Evolutionary conservation across 2,329 filamentous ascomycete species (phyloP).

Genomic region (Alternaria sp.): DNA sequence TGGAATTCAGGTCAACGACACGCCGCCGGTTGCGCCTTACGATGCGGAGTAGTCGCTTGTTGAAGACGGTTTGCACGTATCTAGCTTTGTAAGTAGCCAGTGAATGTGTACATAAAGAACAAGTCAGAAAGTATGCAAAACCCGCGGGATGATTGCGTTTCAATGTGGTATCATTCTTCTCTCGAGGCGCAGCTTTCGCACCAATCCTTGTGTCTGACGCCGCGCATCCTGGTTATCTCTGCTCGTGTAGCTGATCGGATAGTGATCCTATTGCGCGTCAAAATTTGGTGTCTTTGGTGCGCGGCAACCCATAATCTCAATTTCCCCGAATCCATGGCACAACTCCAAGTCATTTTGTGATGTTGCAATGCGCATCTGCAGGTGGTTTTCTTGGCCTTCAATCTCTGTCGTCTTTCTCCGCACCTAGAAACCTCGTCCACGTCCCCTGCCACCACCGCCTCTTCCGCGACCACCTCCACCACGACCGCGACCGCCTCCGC

Average conservation of each 20-base stretch:
- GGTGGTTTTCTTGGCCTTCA: slow-evolving; percentile 6
- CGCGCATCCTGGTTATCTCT: slow-evolving; percentile 25
- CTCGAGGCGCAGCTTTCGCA: slow-evolving; percentile 29
- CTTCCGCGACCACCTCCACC: slow-evolving; percentile 52
- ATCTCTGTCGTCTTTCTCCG: slow-evolving; percentile 4
- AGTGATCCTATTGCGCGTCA: slow-evolving; percentile 30
- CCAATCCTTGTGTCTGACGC: slow-evolving; percentile 30
- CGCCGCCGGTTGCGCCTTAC: slow-evolving; percentile 74
- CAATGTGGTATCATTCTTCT: slow-evolving; percentile 40
- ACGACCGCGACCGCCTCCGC: slow-evolving; percentile 54
- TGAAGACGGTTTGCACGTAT: not conserved
- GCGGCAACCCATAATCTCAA: slow-evolving; percentile 27
- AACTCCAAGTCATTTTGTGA: slow-evolving; percentile 5
- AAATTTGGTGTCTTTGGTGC: slow-evolving; percentile 25
- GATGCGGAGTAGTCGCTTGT: slow-evolving; percentile 72
- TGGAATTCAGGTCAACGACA: slow-evolving; percentile 87
- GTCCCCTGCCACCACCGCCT: slow-evolving; percentile 52
- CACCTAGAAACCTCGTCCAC: slow-evolving; percentile 50
- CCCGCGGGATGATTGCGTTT: slow-evolving; percentile 6
- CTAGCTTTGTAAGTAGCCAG: slow-evolving; percentile 4
- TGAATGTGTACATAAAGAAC: not conserved
- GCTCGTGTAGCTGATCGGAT: slow-evolving; percentile 20
- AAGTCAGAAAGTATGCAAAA: not conserved
- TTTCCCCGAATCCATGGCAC: slow-evolving; percentile 13
- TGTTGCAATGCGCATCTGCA: slow-evolving; percentile 9